phyloP scores from a whole-genome alignment of 106 monocot species.

The Dendrobium nobile region DNA sequence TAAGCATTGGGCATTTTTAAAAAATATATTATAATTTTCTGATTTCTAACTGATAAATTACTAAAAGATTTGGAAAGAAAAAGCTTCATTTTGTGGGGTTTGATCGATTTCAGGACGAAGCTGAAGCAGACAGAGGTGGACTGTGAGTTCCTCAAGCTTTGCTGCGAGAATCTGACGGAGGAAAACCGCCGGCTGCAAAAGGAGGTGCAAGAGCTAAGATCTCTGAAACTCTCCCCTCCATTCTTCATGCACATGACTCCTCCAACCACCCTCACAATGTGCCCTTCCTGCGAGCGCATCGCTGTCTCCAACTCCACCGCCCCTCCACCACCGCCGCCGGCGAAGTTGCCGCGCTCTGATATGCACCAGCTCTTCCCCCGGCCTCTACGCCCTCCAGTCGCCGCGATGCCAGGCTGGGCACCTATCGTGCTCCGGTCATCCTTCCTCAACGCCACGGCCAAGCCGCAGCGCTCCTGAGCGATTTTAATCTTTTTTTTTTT shows the following conservation, averaged over 20 bases:
- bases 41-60: background rate
- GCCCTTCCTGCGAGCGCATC: slow-evolving; percentile 90
- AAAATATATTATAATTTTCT: no score
- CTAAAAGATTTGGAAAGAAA: background rate
- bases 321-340: background rate
- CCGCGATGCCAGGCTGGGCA: slow-evolving; percentile 5
- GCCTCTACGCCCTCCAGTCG: background rate
- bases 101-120: slow-evolving; percentile 57
- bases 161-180: slow-evolving; percentile 91
- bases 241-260: slow-evolving; percentile 88
- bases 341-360: background rate
- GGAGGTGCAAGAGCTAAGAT: slow-evolving; percentile 81
- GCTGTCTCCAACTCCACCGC: slow-evolving; percentile 10
- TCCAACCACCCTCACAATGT: slow-evolving; percentile 94
- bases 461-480: slow-evolving; percentile 5
- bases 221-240: slow-evolving; percentile 81
- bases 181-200: slow-evolving; percentile 87
- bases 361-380: background rate
- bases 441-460: background rate
- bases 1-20: no score
- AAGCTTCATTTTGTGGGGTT: background rate
- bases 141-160: slow-evolving; percentile 79
- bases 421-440: slow-evolving; percentile 20
- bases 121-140: slow-evolving; percentile 97
- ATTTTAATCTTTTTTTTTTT: no score